Percentiles rank a stretch among this genome's conserved stretches.
phyloP scores from a whole-genome alignment of 176 grass and related monocot species.

The Typha latifolia region DNA sequence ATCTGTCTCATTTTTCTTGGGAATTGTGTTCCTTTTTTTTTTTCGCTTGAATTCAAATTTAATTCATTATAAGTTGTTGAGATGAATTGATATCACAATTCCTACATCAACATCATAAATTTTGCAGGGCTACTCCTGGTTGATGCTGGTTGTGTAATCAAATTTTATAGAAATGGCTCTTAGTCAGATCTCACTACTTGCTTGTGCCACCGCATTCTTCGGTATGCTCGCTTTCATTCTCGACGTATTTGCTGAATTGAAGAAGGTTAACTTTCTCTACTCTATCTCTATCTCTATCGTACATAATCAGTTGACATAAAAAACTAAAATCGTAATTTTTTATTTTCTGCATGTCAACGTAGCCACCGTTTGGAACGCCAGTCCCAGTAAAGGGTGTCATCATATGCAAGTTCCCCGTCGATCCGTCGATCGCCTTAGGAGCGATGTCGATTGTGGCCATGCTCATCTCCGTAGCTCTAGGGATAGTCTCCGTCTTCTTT shows the following conservation, averaged over 20 bases:
- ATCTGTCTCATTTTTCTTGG: too few species aligned
- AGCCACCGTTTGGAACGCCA: conserved; percentile 44
- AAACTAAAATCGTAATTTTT: too few species aligned
- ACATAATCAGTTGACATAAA: not conserved
- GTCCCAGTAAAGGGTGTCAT: conserved; percentile 28
- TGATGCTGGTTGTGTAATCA: not conserved
- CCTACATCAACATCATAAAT: not conserved
- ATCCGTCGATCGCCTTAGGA: conserved; percentile 28
- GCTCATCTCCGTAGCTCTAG: conserved; percentile 14
- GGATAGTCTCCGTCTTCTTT: conserved; percentile 36
- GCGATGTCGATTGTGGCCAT: conserved; percentile 21
- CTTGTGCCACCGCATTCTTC: conserved; percentile 11
- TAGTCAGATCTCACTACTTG: conserved; percentile 22
- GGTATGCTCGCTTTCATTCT: conserved; percentile 48
- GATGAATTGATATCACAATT: too few species aligned
- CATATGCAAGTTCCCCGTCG: conserved; percentile 41
- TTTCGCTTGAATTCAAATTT: too few species aligned
- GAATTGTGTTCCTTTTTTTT: too few species aligned
- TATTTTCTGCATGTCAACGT: not conserved
- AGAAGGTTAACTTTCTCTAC: conserved; percentile 32
- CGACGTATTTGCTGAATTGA: conserved; percentile 36
- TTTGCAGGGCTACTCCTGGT: not conserved
- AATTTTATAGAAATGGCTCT: conserved; percentile 11
- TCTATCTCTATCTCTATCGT: not conserved
- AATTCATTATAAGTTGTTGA: too few species aligned